Evolutionary conservation across 2,329 filamentous ascomycete genomes (phyloP), one percentile per base, ranked within the genome.

Genomic region (Colletotrichum sp.): DNA sequence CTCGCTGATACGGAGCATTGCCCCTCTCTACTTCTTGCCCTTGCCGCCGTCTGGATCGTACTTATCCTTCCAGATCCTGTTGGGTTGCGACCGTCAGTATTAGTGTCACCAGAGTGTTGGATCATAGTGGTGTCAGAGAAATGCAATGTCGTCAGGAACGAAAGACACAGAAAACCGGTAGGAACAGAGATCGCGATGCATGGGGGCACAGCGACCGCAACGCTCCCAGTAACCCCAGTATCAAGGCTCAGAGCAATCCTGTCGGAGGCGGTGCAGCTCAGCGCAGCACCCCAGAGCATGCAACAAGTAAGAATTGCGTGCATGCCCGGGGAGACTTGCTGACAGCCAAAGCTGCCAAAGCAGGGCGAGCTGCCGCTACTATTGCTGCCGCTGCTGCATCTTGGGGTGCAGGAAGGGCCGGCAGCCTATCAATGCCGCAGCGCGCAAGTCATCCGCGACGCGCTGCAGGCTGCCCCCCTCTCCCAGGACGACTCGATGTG

Each of bases 11-110:
- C 60, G 30, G 32, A 24, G 28, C 59, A 8, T 52, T 34, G 4
- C 60, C 18, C 60, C 32, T 34, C 39, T 36, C 36, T 85, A 84
- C 79, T 89, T 87, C 82, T 89, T 86, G 83, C 86, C 80, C 30
- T 80, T 80, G 72, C 83, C 82, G 36, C 83, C 81, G 24, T 83
- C 86, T 39, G 90, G 88, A 81, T 90, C 90, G 87, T 99, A 98
- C 87, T 99, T 99, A 78, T 98, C 96, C 85, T 99, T 99, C 95
- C 96, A 98, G 83, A 99, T 98, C 96, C 95, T 98, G 83, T 34
- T 39, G 30, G 65, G 57, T 52, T 36, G 65, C 26, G 39, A 59
- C 32, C 7, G 70, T 76, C 28, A 76, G 74, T 64, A 59, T 60
- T 15, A 13, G 71, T 76, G 44, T 52, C 36, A 73, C 65, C 16